Base-by-base conservation (phyloP, 164 flowering plant genomes). In the Dillenia suffruticosa region DNA sequence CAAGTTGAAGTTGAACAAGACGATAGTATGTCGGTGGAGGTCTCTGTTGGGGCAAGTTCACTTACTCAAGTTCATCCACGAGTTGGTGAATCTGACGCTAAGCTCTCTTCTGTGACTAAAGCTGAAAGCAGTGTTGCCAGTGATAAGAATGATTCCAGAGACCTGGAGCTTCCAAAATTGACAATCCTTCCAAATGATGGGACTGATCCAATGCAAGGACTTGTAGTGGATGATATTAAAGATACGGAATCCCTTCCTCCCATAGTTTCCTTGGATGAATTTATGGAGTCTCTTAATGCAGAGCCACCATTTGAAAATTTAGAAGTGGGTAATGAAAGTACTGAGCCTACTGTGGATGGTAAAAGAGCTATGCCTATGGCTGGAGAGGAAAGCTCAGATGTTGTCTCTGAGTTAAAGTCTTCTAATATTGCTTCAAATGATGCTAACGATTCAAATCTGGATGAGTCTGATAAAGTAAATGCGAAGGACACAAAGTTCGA, bases 221-320 rank as follows among this genome's bases (percentile, higher is more conserved):
- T 87, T 8, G 73, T 82, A 74, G 90, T 72, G 51, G 96, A 91
- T 72, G 97, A 79, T 66, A 15, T 87, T 69, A 88, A 82, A 70
- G 96, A 91, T 76, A 70, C 79, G 0, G 96, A 83, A 24, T 82
- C 82, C 70, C 96, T 95, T 70, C 98, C 99, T 64, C 92, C 99
- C 10, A 90, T 92, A 66, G 88, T 90, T 24, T 95, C 99, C 46
- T 72, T 95, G 13, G 98, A 92, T 76, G 98, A 95, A 61, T 92
- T 92, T 70, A 88, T 95, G 97, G 90, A 90, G 61, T 92, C 95
- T 17, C 86, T 90, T 67, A 72, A 92, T 70, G 63, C 85, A 13
- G 96, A 92, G 70, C 95, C 96, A 15, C 96, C 96, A 9, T 90
- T 84, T 79, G 89, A 83, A 54, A 76, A 72, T 70, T 65, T 90